Base-by-base conservation (phyloP, 2,329 filamentous ascomycete genomes). In the Phyllosticta ampelicida region DNA sequence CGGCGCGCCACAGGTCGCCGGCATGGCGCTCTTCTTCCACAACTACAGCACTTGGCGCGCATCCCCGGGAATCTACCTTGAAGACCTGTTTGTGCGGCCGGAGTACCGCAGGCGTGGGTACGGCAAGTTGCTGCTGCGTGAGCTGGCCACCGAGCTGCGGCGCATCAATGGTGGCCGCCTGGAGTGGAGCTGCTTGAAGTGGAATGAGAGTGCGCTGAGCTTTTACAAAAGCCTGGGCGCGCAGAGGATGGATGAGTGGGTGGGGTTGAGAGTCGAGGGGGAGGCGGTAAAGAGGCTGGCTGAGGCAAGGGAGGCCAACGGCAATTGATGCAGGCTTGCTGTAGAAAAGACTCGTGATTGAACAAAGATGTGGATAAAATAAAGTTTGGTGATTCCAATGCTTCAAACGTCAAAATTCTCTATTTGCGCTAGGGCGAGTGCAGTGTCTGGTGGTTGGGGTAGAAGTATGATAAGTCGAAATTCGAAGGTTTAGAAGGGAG, bases 41-140 rank as follows among this genome's bases (percentile, higher is more conserved):
- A 97, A 92, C 74, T 97, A 96, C 75, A 90, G 86, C 68, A 96
- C 92, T 0, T 97, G 94, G 94, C 83, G 87, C 9, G 83, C 87
- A n/a, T 82, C 82, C 51, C 84, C 91, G 0, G 92, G 92, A 2
- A 87, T 99, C 67, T 96, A 95, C 72, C 84, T 97, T 44, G 92
- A 97, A 72, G 92, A 97, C 68, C 77, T 97, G n/a, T 96, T 86
- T 67, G 89, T 99, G 48, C 79, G 84, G 64, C 80, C 84, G 0
- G 75, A 76, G 51, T 84, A 87, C 65, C 79, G 94, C 3, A 85
- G 85, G 30, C 82, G 82, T 61, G 91, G 91, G 0, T 95, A 92
- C 68, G 92, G 91, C 48, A 87, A 86, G 72, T 76, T 78, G 65
- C 72, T 97, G 68, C 77, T 97, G 53, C 81, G 81, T 61, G 82